Base-by-base conservation (phyloP, 345 rosid genomes). In the Erodium maritimum region DNA sequence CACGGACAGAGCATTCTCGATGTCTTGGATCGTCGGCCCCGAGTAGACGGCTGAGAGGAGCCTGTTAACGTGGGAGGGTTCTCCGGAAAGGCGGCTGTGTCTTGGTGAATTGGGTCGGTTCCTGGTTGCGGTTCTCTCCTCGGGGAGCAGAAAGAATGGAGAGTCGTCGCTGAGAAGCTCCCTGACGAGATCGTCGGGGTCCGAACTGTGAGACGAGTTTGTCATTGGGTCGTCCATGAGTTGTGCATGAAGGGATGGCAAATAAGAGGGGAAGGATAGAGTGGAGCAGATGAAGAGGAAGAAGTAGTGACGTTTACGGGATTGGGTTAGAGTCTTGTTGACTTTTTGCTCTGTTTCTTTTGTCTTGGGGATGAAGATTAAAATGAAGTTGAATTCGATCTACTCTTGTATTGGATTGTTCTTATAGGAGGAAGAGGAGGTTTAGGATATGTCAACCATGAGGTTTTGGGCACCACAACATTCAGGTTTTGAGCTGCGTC, bases 11-110 rank as follows among this genome's bases (percentile, higher is more conserved):
- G 83, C 78, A 61, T 77, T 66, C 53, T 81, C 71, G 8, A 82
- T 65, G 63, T 87, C 90, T 22, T 67, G 64, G 34, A 83, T 78
- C 25, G 76, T 77, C 42, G 95, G 90, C 16, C 86, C 80, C 0
- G 87, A 81, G 57, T 80, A 79, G 45, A 78, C 65, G 12, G 58
- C 59, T 48, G 87, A 75, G 20, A 70, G 46, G 59, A 75, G 67
- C 45, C 54, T 61, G 59, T 72, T 73, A 19, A 65, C 45, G 46
- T 8, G 34, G 8, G 69, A 23, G 20, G 59, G 69, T 21, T 84
- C 71, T 23, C 58, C 67, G 10, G 69, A 13, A 53, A 37, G n/a
- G n/a, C n/a, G 45, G 21, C 33, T 34, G 5, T 52, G 62, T 29
- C 65, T 56, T 20, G 21, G 19, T 51, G 16, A 45, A 17, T 24